Base-by-base conservation (phyloP, 2,329 filamentous ascomycete species). In the Mycocentrospora acerina region DNA sequence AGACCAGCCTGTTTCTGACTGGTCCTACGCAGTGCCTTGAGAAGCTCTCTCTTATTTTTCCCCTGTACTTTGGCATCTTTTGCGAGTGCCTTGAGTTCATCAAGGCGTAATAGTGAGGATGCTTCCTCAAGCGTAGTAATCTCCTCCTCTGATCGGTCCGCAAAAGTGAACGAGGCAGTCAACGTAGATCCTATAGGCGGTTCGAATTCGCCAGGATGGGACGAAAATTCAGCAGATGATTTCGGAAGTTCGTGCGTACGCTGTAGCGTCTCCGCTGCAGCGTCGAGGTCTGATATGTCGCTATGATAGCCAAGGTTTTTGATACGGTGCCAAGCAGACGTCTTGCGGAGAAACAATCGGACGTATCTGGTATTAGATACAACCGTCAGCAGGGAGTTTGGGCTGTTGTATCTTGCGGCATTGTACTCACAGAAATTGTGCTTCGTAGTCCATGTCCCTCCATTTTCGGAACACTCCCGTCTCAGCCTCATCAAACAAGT, bases 341-440 rank as follows among this genome's bases (percentile, higher is more conserved):
- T 89, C 66, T 98, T 98, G 31, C 93, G 83, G 3, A 98, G 74
- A 60, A 98, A 98, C 2, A 98, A 72, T 15, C 93, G 83, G 11
- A 97, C 90, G 68, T 96, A 95, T 61, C 88, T 91, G 29, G n/a
- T 22, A 22, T 18, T 12, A 28, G 12, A 32, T 7, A 9, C 8
- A 9, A 25, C 13, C 9, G 24, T 38, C 16, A 48, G 35, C 8
- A 22, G 12, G 22, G 15, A 10, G 34, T 26, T 14, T 2, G 26
- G 12, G 31, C 12, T n/a, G n/a, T 15, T 16, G 10, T 15, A 33
- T 14, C 11, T 37, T 5, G 4, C 7, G 11, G 12, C 9, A 9
- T n/a, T 27, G 2, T 15, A 39, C 85, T 59, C 75, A 96, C 81
- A 98, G 69, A 67, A 95, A 97, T 58, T 97, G 90, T 13, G 88